Percentiles rank a stretch among this genome's conserved stretches.
Conservation (phyloP, 2,329 filamentous ascomycete genomes). For the Aschersonia sp. region DNA sequence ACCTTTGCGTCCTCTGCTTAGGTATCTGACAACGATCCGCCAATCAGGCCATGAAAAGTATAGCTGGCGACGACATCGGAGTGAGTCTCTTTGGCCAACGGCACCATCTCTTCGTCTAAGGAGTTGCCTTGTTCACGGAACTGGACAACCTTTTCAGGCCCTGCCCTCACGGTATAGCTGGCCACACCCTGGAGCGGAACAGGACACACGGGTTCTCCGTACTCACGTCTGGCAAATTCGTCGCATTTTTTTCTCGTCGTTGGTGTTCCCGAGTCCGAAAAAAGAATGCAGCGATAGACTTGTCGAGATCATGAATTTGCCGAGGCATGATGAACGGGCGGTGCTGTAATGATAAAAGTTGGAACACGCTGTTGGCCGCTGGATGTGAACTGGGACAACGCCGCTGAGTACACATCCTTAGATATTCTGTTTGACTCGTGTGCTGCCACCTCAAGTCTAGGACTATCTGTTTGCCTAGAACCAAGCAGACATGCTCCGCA, state of each 20-base stretch:
- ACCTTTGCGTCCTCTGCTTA: not conserved
- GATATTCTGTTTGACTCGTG: too few relatives aligned
- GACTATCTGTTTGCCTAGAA: too few relatives aligned
- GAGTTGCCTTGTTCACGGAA: slow-evolving; percentile 4
- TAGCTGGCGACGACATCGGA: slow-evolving; percentile 3
- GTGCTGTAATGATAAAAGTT: too few relatives aligned
- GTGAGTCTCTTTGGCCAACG: slow-evolving; percentile 1
- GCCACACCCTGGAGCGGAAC: slow-evolving; percentile 6
- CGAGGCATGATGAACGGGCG: not conserved
- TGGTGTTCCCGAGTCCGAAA: not conserved
- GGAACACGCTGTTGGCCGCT: too few relatives aligned
- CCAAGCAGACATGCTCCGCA: too few relatives aligned
- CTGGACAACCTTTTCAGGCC: slow-evolving; percentile 6
- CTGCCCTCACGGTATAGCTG: slow-evolving; percentile 5
- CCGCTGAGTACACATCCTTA: too few relatives aligned
- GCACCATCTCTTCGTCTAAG: slow-evolving; percentile 3
- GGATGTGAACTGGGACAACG: too few relatives aligned
- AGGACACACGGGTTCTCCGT: not conserved
- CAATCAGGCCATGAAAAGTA: slow-evolving; percentile 6
- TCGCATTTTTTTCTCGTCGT: not conserved
- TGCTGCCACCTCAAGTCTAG: too few relatives aligned
- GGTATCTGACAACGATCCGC: not conserved
- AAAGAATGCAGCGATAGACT: not conserved
- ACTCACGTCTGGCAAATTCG: not conserved
- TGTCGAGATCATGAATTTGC: not conserved